A percentile compares a stretch with the other conserved stretches of the same genome.
Conservation (phyloP, 78 protist genomes). For the Dictyostelium purpureum region DNA sequence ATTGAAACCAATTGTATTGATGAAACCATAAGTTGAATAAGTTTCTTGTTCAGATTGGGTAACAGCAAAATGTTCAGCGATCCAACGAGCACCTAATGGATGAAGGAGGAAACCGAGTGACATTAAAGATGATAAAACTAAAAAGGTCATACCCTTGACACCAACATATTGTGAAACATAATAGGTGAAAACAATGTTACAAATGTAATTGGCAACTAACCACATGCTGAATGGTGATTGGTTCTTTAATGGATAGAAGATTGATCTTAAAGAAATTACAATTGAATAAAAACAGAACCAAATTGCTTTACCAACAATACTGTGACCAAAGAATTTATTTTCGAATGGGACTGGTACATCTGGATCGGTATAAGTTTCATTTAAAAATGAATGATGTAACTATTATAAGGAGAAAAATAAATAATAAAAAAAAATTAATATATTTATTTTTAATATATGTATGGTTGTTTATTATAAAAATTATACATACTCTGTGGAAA, state of each 20-base stretch:
- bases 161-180: conserved; percentile 58
- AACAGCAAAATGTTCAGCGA: conserved; percentile 91
- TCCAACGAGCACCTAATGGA: conserved; percentile 93
- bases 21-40: conserved; percentile 93
- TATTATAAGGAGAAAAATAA: not conserved
- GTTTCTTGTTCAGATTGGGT: conserved; percentile 89
- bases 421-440: not conserved
- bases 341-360: conserved; percentile 89
- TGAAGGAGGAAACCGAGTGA: conserved; percentile 85
- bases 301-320: conserved; percentile 62
- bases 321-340: conserved; percentile 35
- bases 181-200: conserved; percentile 35
- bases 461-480: conserved; percentile 16
- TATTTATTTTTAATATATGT: not conserved
- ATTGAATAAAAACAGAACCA: conserved; percentile 78
- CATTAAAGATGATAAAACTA: conserved; percentile 49
- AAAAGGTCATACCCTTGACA: conserved; percentile 59
- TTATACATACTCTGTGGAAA: conserved; percentile 89
- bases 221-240: conserved; percentile 35
- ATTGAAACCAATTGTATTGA: conserved; percentile 86
- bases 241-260: conserved; percentile 74
- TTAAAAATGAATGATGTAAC: conserved; percentile 68
- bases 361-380: conserved; percentile 83
- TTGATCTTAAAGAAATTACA: conserved; percentile 90
- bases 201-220: conserved; percentile 72